Evolutionary conservation across 2,329 filamentous ascomycete genomes (phyloP).

Genomic region (Colletotrichum neosansevieriae): DNA sequence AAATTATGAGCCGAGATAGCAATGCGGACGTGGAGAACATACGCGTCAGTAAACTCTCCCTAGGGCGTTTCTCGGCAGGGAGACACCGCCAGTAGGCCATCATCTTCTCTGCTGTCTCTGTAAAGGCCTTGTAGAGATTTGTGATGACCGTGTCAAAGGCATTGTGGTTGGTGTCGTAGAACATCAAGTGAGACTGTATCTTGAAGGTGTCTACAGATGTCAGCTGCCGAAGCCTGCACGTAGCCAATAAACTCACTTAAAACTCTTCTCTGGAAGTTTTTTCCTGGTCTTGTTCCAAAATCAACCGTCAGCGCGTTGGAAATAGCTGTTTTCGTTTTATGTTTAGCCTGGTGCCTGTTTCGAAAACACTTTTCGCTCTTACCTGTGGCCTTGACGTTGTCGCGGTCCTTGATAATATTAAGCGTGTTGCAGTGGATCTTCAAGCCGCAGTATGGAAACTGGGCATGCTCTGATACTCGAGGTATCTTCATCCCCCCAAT

Average conservation of each 20-base stretch:
- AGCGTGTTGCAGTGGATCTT: slow-evolving; percentile 81
- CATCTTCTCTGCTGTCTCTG: slow-evolving; percentile 82
- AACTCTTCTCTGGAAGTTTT: slow-evolving; percentile 83
- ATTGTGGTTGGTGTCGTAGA: slow-evolving; percentile 86
- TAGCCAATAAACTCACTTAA: slow-evolving; percentile 64
- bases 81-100: slow-evolving; percentile 73
- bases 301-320: slow-evolving; percentile 85
- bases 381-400: slow-evolving; percentile 64
- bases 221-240: slow-evolving; percentile 24
- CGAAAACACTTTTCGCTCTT: slow-evolving; percentile 46
- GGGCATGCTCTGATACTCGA: slow-evolving; percentile 53
- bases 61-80: slow-evolving; percentile 66
- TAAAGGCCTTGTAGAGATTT: slow-evolving; percentile 82
- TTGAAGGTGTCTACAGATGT: slow-evolving; percentile 73
- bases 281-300: slow-evolving; percentile 76
- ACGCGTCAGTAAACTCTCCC: slow-evolving; percentile 72
- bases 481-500: slow-evolving; percentile 66
- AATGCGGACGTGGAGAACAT: slow-evolving; percentile 47
- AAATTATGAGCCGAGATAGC: neutral
- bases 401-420: slow-evolving; percentile 77
- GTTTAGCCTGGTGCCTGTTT: neutral
- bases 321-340: slow-evolving; percentile 56
- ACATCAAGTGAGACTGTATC: slow-evolving; percentile 86
- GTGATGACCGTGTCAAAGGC: slow-evolving; percentile 72
- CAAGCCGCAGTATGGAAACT: slow-evolving; percentile 92